Conservation (phyloP, 116 monocot species). For the Zostera marina region DNA sequence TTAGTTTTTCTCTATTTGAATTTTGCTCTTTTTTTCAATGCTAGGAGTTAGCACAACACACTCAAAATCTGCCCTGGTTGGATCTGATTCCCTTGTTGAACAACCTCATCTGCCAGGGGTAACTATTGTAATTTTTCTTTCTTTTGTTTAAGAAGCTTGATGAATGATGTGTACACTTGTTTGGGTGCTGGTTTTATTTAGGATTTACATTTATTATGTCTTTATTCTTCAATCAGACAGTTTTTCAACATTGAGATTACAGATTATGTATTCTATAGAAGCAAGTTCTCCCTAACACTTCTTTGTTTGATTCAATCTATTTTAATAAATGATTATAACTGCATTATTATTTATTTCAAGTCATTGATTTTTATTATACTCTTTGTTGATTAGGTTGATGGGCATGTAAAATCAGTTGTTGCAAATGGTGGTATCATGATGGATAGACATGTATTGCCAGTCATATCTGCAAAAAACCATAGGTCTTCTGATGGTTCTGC, state of each 20-base stretch:
- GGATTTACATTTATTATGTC: background rate
- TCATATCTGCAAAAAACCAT: slow-evolving; percentile 8
- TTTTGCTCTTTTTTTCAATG: background rate
- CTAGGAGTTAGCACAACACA: slow-evolving; percentile 15
- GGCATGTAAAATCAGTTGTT: slow-evolving; percentile 6
- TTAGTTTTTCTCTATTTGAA: too few relatives aligned
- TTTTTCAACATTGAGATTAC: background rate
- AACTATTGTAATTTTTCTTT: slow-evolving; percentile 4
- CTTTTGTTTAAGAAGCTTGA: background rate
- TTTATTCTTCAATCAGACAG: background rate
- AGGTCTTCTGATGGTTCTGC: slow-evolving; percentile 13
- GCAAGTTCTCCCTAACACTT: too few relatives aligned
- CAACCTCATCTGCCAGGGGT: slow-evolving; percentile 14
- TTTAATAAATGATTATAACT: too few relatives aligned
- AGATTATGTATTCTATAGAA: too few relatives aligned
- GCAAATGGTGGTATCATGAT: slow-evolving; percentile 18
- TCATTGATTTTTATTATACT: background rate
- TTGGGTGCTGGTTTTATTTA: background rate
- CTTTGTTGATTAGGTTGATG: slow-evolving; percentile 14
- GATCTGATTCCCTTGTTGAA: slow-evolving; percentile 6
- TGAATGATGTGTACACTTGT: background rate
- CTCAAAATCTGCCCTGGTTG: slow-evolving; percentile 25
- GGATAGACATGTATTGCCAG: slow-evolving; percentile 2
- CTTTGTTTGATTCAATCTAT: too few relatives aligned
- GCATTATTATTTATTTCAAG: too few relatives aligned